Percentiles rank a stretch among this genome's conserved stretches.
These are phyloP conservation scores for Melampsora abietis-canadensis DNA, from an alignment of 1,284 basidiomycete species.

Conservation along the genomic window DNA sequence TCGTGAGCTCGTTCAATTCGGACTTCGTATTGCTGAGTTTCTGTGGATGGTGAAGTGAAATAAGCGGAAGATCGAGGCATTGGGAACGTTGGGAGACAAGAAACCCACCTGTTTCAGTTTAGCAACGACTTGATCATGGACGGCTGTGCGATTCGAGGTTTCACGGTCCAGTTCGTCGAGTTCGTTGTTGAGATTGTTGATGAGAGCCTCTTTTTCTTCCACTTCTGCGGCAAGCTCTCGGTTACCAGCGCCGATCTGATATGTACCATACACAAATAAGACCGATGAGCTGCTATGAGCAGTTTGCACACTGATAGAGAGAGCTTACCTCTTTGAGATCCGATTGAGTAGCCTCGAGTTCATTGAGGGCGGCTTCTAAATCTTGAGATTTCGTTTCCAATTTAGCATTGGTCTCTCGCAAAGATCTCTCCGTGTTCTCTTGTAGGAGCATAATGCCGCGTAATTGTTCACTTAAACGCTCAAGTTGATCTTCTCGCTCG, in stretches of 20 bases:
- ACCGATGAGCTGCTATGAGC: not conserved
- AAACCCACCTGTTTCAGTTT: slow-evolving; percentile 72
- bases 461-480: slow-evolving; percentile 68
- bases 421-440: slow-evolving; percentile 67
- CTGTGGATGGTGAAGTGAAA: slow-evolving; percentile 31
- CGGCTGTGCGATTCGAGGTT: slow-evolving; percentile 66
- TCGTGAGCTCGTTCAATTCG: slow-evolving; percentile 48
- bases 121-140: slow-evolving; percentile 66
- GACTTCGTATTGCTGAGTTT: slow-evolving; percentile 48
- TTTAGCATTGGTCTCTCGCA: slow-evolving; percentile 60
- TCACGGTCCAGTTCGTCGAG: slow-evolving; percentile 58
- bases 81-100: slow-evolving; percentile 27
- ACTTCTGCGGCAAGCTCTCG: slow-evolving; percentile 59
- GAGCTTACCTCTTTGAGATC: slow-evolving; percentile 69
- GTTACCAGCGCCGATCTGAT: slow-evolving; percentile 61
- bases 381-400: slow-evolving; percentile 70
- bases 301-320: not conserved
- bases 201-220: slow-evolving; percentile 54
- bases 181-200: slow-evolving; percentile 55
- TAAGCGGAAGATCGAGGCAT: slow-evolving; percentile 32
- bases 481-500: slow-evolving; percentile 69
- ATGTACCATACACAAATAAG: slow-evolving; percentile 49
- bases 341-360: slow-evolving; percentile 65
- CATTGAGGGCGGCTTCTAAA: slow-evolving; percentile 66
- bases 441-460: slow-evolving; percentile 67